Evolutionary conservation across 139 green algal species (phyloP), one percentile per base, ranked within the genome.

Genomic region (Chlorella vulgaris): DNA sequence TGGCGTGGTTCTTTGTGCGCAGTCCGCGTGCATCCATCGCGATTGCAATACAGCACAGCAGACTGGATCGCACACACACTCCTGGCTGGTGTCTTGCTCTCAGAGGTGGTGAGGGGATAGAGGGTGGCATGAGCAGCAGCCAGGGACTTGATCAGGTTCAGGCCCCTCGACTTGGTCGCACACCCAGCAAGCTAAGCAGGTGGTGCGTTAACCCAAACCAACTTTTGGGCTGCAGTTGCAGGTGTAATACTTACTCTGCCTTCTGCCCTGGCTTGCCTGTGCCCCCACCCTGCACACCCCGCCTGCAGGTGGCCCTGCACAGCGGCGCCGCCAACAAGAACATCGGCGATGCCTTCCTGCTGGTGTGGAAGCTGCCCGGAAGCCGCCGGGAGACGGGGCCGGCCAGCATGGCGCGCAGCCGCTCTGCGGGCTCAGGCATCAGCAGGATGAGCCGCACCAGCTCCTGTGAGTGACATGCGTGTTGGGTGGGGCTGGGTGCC

Each of bases 291-390:
- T 47, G 33, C 31, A 7, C 22, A 10, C 65, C 33, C 18, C 15
- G 1, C 36, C n/a, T 4, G n/a, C 79, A 84, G 81, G 94, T 97
- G 28, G 84, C 91, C 7, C 78, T 94, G 62, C 95, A 98, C 88
- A 93, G 92, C 29, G 96, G 96, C n/a, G 89, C 90, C 19, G 92
- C 96, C 62, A 99, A 98, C 91, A 99, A 99, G 79, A 99, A 98
- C 87, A 98, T 98, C 53, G 96, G 96, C 1, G 96, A 99, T 81
- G 96, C 96, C 1, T 98, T 99, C 87, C 87, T 99, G 81, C 90
- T 98, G 83, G 96, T 94, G 33, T 97, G 94, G 94, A 96, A 97
- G 86, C 86, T 97, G 31, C 92, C 92, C 19, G 38, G 65, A 7
- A 50, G 53, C 19, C 53, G 53, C 24, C 73, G 69, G 35, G n/a